These are phyloP conservation scores for Thraustochytrium sp. DNA, from an alignment of 352 stramenopile genomes.

Conservation along the genomic window DNA sequence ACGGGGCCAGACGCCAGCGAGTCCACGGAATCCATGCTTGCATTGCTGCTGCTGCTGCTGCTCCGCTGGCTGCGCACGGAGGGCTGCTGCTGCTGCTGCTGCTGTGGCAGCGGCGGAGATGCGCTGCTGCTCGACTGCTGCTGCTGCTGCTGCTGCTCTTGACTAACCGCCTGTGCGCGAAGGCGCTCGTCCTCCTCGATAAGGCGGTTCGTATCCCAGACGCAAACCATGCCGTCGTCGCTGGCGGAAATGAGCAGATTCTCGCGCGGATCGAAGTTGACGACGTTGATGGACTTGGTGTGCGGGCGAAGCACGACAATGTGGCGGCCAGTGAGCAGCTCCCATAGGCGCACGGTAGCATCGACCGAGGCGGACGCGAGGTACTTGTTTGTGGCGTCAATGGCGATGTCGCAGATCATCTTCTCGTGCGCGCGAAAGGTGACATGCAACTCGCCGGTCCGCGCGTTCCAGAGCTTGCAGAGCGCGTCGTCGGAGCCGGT, in stretches of 20 bases:
- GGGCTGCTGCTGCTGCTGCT: too few relatives aligned
- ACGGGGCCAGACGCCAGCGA: not conserved
- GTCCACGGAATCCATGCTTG: conserved; percentile 42
- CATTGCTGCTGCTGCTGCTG: not conserved
- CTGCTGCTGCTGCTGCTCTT: too few relatives aligned
- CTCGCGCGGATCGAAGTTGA: conserved; percentile 68
- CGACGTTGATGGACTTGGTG: conserved; percentile 50
- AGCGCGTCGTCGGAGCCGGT: conserved; percentile 94
- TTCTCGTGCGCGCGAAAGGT: conserved; percentile 73
- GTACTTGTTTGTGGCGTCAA: conserved; percentile 70
- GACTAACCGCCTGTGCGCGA: too few relatives aligned
- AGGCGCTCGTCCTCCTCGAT: conserved; percentile 50
- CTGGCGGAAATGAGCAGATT: conserved; percentile 81
- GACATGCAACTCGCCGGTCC: conserved; percentile 68
- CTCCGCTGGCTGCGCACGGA: too few relatives aligned
- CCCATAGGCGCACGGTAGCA: conserved; percentile 77
- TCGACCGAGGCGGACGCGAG: conserved; percentile 76
- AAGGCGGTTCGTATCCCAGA: conserved; percentile 76
- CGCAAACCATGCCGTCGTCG: conserved; percentile 81
- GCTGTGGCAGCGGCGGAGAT: too few relatives aligned
- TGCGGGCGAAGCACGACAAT: conserved; percentile 58
- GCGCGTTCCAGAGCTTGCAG: conserved; percentile 91
- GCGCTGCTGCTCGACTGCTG: too few relatives aligned
- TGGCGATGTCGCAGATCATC: conserved; percentile 78
- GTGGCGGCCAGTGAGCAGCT: conserved; percentile 68